Evolutionary conservation across 192 early-diverging fungal genomes (phyloP).

Genomic region (Backusella westeae): DNA sequence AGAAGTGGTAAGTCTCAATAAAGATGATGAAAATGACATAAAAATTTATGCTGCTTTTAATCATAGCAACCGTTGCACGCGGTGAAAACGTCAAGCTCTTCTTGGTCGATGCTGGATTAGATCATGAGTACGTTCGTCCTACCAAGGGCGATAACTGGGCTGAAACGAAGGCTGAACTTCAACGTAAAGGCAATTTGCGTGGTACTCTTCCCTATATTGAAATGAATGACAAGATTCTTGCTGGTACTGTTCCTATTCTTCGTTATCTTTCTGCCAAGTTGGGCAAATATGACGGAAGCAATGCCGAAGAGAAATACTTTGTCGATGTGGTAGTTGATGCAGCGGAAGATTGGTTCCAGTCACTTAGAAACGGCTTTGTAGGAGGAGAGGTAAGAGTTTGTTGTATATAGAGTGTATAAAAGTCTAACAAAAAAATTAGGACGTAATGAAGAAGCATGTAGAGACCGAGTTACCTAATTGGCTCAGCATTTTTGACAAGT

Average conservation of each 20-base stretch:
- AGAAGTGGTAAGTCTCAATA: background rate
- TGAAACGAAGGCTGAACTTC: background rate
- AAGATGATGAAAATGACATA: background rate
- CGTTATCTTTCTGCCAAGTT: slow-evolving; percentile 1
- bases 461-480: background rate
- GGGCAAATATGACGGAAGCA: background rate
- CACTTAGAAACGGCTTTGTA: background rate
- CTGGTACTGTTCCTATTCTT: background rate
- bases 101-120: background rate
- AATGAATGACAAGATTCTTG: background rate
- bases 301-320: background rate
- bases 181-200: background rate
- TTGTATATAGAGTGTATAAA: too few relatives aligned
- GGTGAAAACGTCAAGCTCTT: slow-evolving; percentile 2
- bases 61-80: background rate
- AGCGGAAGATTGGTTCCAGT: background rate
- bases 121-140: background rate
- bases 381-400: background rate
- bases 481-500: background rate
- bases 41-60: background rate
- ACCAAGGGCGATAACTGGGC: background rate
- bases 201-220: background rate
- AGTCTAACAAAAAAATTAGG: background rate
- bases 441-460: background rate
- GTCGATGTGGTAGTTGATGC: background rate